Base-by-base conservation (phyloP, 176 grass and related monocot species). In the Raddia guianensis region DNA sequence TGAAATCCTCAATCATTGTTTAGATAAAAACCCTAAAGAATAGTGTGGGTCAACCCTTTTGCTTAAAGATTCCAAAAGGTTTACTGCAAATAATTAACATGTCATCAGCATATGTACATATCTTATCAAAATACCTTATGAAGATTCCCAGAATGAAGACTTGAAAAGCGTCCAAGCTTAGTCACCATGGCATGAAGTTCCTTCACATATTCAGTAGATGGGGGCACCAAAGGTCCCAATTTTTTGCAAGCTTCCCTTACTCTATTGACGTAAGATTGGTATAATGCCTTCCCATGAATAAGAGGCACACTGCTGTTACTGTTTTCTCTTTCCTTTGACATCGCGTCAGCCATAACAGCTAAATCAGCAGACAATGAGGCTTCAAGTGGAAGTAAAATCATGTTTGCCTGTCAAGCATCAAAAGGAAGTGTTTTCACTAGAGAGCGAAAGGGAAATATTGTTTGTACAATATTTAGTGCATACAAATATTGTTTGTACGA, bases 111-210 rank as follows among this genome's bases (percentile, higher is more conserved):
- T 67, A 66, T 55, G 52, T 49, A 8, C 18, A 73, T 87, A 37
- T 49, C 37, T 55, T 83, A 84, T 71, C 63, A 74, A 79, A 66
- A 56, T 88, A 98, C 95, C 90, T 94, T 94, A 69, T 94, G 95
- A 83, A 98, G 92, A 79, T 91, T 98, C 65, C 92, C 92, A 70
- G 95, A 88, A 90, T 98, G 95, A 58, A 98, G 81, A 85, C 90
- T 94, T 61, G 95, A 94, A 82, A 88, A 59, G 20, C 88, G 92
- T 66, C 91, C 95, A 74, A 98, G 95, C 78, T 89, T 98, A 58
- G 83, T 94, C 75, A 98, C 66, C 75, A 92, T 90, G 64, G 85
- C 87, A 80, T 98, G 95, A 65, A 98, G 64, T 77, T 92, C 87
- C 78, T 88, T 94, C 79, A 77, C 90, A 84, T 77, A 49, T 37